Evolutionary conservation across 2,329 filamentous ascomycete species (phyloP).

Genomic region (Pseudogymnoascus sp.): DNA sequence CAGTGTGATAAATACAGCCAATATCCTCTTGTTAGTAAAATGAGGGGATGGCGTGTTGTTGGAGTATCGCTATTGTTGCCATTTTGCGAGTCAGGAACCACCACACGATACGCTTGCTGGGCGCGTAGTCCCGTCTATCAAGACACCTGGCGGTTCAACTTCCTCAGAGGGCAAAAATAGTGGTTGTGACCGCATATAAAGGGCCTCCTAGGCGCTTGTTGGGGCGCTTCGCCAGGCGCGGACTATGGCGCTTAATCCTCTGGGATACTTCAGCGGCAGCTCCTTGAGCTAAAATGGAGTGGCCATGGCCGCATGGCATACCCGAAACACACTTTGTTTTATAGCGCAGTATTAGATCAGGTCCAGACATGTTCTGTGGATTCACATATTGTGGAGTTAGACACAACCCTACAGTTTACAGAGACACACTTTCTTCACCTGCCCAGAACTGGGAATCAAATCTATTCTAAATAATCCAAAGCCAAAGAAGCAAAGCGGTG

Average conservation of each 20-base stretch:
- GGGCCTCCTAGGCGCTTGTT: neutral
- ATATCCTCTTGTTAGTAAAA: constrained; percentile 5
- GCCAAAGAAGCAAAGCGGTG: neutral
- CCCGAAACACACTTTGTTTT: constrained; percentile 9
- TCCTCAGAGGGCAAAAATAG: neutral
- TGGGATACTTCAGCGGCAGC: neutral
- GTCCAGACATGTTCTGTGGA: neutral
- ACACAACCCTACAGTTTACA: constrained; percentile 6
- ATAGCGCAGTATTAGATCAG: constrained; percentile 6
- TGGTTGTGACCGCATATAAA: neutral
- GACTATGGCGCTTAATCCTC: neutral
- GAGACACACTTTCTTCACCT: neutral
- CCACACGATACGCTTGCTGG: neutral
- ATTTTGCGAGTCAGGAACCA: neutral
- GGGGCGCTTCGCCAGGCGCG: constrained; percentile 4
- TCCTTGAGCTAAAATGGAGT: neutral
- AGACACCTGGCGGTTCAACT: neutral
- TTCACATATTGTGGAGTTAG: constrained; percentile 8
- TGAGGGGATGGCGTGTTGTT: constrained; percentile 2
- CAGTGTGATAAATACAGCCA: neutral
- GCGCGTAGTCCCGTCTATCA: neutral
- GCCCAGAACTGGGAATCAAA: neutral
- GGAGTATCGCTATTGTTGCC: neutral
- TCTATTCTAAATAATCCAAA: neutral
- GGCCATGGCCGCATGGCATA: constrained; percentile 4